Evolutionary conservation across 192 early-diverging fungal species (phyloP), one percentile per base, ranked within the genome.

Genomic region (Umbelopsis sp.): DNA sequence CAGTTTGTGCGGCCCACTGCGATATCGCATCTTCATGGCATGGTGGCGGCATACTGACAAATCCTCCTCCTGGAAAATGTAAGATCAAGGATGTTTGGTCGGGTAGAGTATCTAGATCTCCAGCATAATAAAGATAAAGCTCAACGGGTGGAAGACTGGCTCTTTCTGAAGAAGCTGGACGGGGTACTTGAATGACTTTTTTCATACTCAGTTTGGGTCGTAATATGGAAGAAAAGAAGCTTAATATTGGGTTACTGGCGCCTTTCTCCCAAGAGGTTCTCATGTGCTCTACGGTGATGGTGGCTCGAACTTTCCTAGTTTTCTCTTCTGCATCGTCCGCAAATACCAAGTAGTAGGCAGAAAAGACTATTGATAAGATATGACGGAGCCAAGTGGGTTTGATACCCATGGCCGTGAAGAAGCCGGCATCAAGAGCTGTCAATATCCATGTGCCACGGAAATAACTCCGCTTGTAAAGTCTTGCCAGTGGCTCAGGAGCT

Each of bases 371-470:
- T 1, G 91, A 91, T 66, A 90, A 73, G 1, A 92, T 81, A 73
- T 98, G 92, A 5, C 93, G 84, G 25, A 95, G 74, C 66, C 83
- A 84, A 65, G 89, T 89, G 0, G 94, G 94, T 21, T 83, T 80
- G 31, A 97, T 83, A 31, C 82, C 74, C 90, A 96, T 93, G 12
- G 94, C 93, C 0, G 94, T 96, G 71, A 95, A 90, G 80, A 96
- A 97, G 0, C 96, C 97, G 2, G 96, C 97, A 70, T 98, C 97
- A n/a, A 97, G 78, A 3, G 92, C 94, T 0, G 94, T 94, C 56
- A 95, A 75, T 38, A 97, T 79, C 91, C 94, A 97, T 0, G 95
- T 90, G 14, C 93, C 93, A 17, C 97, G 88, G 72, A 93, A 97
- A 78, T 93, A 98, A 79, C 88, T 94, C 14, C 90, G 87, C 43